phyloP scores from a whole-genome alignment of 805 yeast species.

The Candida gorgasii region DNA sequence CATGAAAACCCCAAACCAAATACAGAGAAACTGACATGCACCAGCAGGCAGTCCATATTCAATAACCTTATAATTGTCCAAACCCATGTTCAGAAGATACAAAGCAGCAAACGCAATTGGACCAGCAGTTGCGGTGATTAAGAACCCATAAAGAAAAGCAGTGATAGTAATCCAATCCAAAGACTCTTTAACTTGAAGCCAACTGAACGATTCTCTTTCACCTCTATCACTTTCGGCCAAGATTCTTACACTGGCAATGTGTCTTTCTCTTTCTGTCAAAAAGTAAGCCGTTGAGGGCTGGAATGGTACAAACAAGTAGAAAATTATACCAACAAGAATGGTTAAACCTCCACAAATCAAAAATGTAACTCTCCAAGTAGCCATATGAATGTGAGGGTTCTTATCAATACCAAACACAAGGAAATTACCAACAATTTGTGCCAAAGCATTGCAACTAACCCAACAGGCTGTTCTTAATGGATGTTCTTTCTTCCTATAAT shows the following conservation, averaged over 20 bases:
- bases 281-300: constrained; percentile 40
- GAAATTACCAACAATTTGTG: constrained; percentile 51
- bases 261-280: constrained; percentile 41
- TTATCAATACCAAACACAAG: constrained; percentile 52
- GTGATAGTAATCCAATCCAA: constrained; percentile 22
- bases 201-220: constrained; percentile 47
- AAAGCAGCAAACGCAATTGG: constrained; percentile 23
- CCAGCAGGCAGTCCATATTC: constrained; percentile 29
- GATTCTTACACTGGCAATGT: constrained; percentile 40
- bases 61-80: constrained; percentile 19
- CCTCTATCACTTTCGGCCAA: constrained; percentile 28
- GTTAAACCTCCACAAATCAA: constrained; percentile 57
- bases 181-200: constrained; percentile 36
- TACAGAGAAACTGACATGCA: constrained; percentile 24
- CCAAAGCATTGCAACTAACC: constrained; percentile 26
- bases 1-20: constrained; percentile 23
- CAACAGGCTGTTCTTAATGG: constrained; percentile 39
- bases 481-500: constrained; percentile 46
- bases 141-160: constrained; percentile 16
- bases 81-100: constrained; percentile 16
- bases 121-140: constrained; percentile 20
- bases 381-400: constrained; percentile 37
- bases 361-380: constrained; percentile 61
- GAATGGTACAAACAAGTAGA: constrained; percentile 50
- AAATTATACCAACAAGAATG: constrained; percentile 46